Evolutionary conservation across 768 basidiomycete species (phyloP), one percentile per base, ranked within the genome.

Genomic region (Termitomyces sp.): DNA sequence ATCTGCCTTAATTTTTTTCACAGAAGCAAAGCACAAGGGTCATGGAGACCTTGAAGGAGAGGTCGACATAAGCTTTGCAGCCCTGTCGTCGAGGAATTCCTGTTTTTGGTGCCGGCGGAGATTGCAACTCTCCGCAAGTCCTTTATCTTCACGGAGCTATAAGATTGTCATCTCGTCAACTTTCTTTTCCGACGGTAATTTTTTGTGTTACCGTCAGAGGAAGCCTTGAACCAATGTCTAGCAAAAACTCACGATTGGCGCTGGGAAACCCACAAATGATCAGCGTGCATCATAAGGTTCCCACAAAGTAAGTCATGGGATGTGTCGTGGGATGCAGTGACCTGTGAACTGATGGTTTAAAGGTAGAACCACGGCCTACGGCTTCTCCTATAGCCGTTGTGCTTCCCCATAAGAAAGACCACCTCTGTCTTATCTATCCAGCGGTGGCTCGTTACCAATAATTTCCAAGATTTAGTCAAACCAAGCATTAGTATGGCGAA

Each of bases 291-390:
- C 40, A 30, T 38, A 13, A 12, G 6, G 14, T 51, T 51, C 50
- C 36, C 51, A 52, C 23, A 41, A n/a, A 40, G 38, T 41, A 54
- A 20, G 53, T 54, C 40, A 53, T 54, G 53, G n/a, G 52, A 41
- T n/a, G 26, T n/a, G 28, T 30, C 30, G 18, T 40, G 40, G 26
- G n/a, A 36, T 7, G n/a, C 13, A 41, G 16, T 26, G 52, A 26
- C 26, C 28, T n/a, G 28, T 12, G 52, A 12, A 32, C 28, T 41
- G 53, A 53, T 40, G 2, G 18, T 41, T 32, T 43, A 13, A 32
- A 28, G 20, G 41, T 43, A 43, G 12, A 14, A 20, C 23, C 41
- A n/a, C 28, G 40, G 40, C 28, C 38, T 54, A 3, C 38, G 18
- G 40, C 12, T 54, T 54, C 26, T n/a, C 9, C 53, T 41, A 33